Evolutionary conservation across 2,329 filamentous ascomycete species (phyloP), one percentile per base, ranked within the genome.

Genomic region (Ascochyta koolunga): DNA sequence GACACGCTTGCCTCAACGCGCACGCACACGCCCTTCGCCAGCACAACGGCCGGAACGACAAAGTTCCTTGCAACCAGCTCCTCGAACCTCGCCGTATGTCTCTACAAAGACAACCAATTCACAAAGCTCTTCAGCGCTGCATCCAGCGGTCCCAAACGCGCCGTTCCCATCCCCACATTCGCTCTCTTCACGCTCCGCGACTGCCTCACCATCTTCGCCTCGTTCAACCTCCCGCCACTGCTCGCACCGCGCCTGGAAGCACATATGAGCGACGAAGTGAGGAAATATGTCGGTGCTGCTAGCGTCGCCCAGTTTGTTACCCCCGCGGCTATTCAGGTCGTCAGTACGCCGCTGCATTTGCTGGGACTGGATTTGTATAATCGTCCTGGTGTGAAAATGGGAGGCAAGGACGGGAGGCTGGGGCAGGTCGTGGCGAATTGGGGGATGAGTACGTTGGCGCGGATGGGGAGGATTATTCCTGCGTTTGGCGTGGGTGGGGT

Each of bases 401-500:
- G 78, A 1, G 83, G 83, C 76, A 71, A 73, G 18, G 85, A 91
- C 6, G 66, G 67, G n/a, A 79, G 93, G n/a, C 83, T 84, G 72
- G 69, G 75, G 0, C 82, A 85, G 47, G 85, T 96, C n/a, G 79
- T 83, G 52, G 81, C 84, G 60, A 91, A 96, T 69, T 96, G 91
- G 86, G 77, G 82, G 16, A 82, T 88, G 59, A 93, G 89, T 72
- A 85, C 86, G 25, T 76, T 84, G 51, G 92, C 93, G 22, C 79
- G 92, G 48, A 89, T 96, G 75, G 89, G 89, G 56, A 83, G 93
- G 67, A 96, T 96, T 55, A 83, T 96, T 2, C 92, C 92, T 16
- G 92, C 92, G 0, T 96, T 93, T 79, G 93, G 92, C 2, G 82
- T 96, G 11, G 93, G 92, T 0, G 92, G 92, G 0, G 90, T 96